Evolutionary conservation across 768 basidiomycete species (phyloP).

Genomic region (Agaricus bisporus): DNA sequence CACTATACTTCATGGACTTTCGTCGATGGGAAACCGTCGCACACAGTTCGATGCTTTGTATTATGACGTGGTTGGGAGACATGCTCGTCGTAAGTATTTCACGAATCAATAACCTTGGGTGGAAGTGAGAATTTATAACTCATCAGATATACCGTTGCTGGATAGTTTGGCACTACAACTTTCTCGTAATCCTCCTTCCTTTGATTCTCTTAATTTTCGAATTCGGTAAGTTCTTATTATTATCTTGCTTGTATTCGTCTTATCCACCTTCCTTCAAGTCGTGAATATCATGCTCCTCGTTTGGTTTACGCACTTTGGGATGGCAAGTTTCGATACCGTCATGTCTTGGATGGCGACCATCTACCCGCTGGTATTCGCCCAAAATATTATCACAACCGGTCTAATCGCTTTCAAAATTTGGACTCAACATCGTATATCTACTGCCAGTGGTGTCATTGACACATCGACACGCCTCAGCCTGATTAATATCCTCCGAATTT

Average conservation of each 20-base stretch:
- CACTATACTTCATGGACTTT: slow-evolving; percentile 18
- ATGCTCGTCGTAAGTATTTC: slow-evolving; percentile 19
- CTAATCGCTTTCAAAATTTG: slow-evolving; percentile 22
- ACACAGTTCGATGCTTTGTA: slow-evolving; percentile 17
- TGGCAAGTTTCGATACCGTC: slow-evolving; percentile 5
- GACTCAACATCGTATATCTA: slow-evolving; percentile 20
- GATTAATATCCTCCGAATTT: slow-evolving; percentile 20
- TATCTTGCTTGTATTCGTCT: not conserved
- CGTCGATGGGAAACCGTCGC: slow-evolving; percentile 20
- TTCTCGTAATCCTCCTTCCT: slow-evolving; percentile 17
- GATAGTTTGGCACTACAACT: slow-evolving; percentile 21
- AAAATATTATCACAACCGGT: slow-evolving; percentile 24
- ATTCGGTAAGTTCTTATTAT: slow-evolving; percentile 15
- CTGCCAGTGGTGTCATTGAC: slow-evolving; percentile 15
- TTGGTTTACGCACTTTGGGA: slow-evolving; percentile 20
- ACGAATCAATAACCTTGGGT: not conserved
- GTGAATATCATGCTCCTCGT: slow-evolving; percentile 18
- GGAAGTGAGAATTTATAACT: not conserved
- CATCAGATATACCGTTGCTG: slow-evolving; percentile 24
- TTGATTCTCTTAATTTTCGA: slow-evolving; percentile 15
- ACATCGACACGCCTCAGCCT: slow-evolving; percentile 11
- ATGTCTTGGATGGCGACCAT: slow-evolving; percentile 16
- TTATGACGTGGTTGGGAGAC: slow-evolving; percentile 25
- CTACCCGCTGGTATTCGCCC: slow-evolving; percentile 20
- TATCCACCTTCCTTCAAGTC: slow-evolving; percentile 6